Base-by-base conservation (phyloP, 768 basidiomycete species). In the Lactarius trivialis region DNA sequence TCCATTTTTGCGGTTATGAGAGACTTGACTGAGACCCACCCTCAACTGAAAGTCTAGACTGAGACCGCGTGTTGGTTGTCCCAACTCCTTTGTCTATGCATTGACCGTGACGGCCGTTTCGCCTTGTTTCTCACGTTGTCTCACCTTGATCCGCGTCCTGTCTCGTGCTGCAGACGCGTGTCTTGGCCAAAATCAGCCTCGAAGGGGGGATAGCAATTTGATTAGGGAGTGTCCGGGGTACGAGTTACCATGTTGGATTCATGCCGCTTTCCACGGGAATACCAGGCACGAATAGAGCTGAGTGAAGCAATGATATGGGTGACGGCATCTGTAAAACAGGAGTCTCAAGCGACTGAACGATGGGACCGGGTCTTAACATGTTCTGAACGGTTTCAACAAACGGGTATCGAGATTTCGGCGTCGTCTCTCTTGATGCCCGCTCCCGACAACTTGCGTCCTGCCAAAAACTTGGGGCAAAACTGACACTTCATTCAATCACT, bases 201-300 rank as follows among this genome's bases (percentile, higher is more conserved):
- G 21, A 45, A 48, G 45, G 11, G 24, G 12, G 45, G 24, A 26
- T 24, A n/a, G 26, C 43, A 58, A 17, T 30, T 52, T 48, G 15
- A 54, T 54, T 39, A 12, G 11, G 48, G 45, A 11, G 62, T 63
- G 58, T 32, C 39, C 8, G 62, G 62, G 62, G 62, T 55, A 63
- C 53, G 43, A 12, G 15, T 59, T 63, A 53, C 30, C 62, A 55
- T 45, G 30, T 53, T 62, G 7, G 21, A 24, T 17, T 24, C 32
- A 4, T 51, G 50, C 45, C 32, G 30, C 49, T 4, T 9, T 50
- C 36, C 34, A 56, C 60, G 37, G n/a, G 55, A 61, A 51, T 51
- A 51, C 15, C 28, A 51, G 45, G 30, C 50, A 51, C 50, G 17
- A 32, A 26, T 19, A 19, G 30, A 30, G 28, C 51, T 63, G 39